A percentile compares a stretch with the other conserved stretches of the same genome.
Conservation (phyloP, 768 basidiomycete species). For the Flagelloscypha sp. region DNA sequence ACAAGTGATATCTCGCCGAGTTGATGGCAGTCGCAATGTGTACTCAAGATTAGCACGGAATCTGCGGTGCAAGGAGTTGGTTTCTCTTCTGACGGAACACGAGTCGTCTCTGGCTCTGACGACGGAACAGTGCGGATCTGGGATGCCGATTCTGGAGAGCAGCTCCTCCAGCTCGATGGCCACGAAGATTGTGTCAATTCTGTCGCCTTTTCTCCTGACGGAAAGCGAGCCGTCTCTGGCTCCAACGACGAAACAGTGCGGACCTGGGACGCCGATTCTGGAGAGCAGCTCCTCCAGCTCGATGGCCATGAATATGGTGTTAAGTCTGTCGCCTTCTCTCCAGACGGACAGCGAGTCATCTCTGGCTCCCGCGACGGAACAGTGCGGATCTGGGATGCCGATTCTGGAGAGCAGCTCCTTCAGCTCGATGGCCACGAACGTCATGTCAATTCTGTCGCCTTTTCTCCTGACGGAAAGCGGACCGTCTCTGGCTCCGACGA, state of each 20-base stretch:
- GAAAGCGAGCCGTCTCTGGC: too few relatives aligned
- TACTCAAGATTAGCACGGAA: too few relatives aligned
- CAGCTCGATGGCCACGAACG: constrained; percentile 5
- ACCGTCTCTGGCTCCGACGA: too few relatives aligned
- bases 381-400: constrained; percentile 12
- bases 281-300: too few relatives aligned
- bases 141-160: constrained; percentile 5
- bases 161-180: constrained; percentile 2
- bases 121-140: constrained; percentile 12
- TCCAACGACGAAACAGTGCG: too few relatives aligned
- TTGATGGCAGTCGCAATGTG: too few relatives aligned
- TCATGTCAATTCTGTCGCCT: constrained; percentile 8
- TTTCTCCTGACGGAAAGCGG: constrained; percentile 16
- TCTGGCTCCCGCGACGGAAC: constrained; percentile 13
- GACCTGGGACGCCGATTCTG: too few relatives aligned
- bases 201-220: constrained; percentile 14
- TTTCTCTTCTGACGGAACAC: constrained; percentile 13
- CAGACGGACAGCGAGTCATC: constrained; percentile 12
- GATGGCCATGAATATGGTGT: constrained; percentile 10
- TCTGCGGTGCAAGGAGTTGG: constrained; percentile 4
- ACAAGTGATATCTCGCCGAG: too few relatives aligned
- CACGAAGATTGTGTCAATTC: constrained; percentile 5
- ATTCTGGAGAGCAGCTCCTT: background rate
- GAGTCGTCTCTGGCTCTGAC: constrained; percentile 13
- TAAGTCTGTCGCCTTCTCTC: constrained; percentile 11